These are phyloP conservation scores for Cryptosporidium canis DNA, from an alignment of 169 alveolate genomes.

Conservation along the genomic window DNA sequence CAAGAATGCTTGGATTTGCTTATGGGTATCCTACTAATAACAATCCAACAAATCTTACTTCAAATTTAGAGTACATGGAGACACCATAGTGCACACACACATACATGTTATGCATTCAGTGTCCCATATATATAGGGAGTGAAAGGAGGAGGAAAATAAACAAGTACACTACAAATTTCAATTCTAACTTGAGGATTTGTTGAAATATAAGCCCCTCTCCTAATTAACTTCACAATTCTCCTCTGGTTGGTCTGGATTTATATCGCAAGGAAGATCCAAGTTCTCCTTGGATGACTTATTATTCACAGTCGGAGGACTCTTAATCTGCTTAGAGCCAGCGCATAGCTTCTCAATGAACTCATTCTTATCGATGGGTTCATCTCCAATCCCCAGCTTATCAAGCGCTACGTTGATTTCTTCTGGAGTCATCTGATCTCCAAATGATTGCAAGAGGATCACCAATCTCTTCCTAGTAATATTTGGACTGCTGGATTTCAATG, in stretches of 20 bases:
- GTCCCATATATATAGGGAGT: no score
- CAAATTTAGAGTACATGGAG: no score
- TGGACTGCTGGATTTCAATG: conserved; percentile 3
- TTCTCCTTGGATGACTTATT: neutral
- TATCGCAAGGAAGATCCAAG: neutral
- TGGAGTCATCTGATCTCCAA: conserved; percentile 63
- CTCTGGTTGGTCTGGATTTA: neutral
- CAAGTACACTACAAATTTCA: neutral
- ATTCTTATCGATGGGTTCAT: conserved; percentile 18
- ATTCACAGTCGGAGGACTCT: neutral
- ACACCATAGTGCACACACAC: no score
- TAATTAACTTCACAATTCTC: neutral
- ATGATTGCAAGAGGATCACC: conserved; percentile 3
- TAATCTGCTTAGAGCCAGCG: conserved; percentile 30
- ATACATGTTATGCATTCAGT: no score
- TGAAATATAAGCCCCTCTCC: neutral
- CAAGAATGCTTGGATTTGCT: no score
- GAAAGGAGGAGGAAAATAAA: neutral
- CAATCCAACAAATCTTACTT: no score
- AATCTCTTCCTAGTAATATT: conserved; percentile 41
- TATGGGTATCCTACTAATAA: no score
- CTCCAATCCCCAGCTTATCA: conserved; percentile 40
- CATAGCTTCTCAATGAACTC: conserved; percentile 24
- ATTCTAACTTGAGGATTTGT: neutral
- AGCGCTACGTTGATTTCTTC: conserved; percentile 46